Evolutionary conservation across 768 basidiomycete genomes (phyloP).

Genomic region (Pisolithus marmoratus): DNA sequence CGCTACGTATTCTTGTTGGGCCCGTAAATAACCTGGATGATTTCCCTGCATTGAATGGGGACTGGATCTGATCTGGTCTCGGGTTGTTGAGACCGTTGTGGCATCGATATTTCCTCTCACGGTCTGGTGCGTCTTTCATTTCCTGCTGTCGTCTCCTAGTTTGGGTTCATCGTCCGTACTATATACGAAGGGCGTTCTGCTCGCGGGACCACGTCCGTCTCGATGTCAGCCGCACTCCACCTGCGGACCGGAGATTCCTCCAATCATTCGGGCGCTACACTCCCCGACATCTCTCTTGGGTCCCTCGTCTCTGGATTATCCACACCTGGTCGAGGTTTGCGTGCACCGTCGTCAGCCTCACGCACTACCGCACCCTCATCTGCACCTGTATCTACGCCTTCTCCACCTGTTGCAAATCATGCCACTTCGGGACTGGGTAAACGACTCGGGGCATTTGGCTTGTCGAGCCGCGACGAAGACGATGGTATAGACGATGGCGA

Average conservation of each 20-base stretch:
- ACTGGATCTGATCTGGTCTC: too few relatives aligned
- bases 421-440: constrained; percentile 28
- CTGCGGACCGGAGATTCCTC: constrained; percentile 34
- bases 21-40: too few relatives aligned
- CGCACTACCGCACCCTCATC: constrained; percentile 49
- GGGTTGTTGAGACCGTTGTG: too few relatives aligned
- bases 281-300: constrained; percentile 58
- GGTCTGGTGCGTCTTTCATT: too few relatives aligned
- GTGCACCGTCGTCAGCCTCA: constrained; percentile 46
- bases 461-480: constrained; percentile 28
- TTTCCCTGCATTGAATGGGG: too few relatives aligned
- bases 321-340: constrained; percentile 41
- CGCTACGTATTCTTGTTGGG: too few relatives aligned
- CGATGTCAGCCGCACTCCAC: constrained; percentile 42
- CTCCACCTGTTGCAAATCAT: constrained; percentile 33
- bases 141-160: too few relatives aligned
- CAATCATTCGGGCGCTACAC: constrained; percentile 36
- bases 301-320: constrained; percentile 50
- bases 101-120: too few relatives aligned
- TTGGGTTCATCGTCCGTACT: too few relatives aligned
- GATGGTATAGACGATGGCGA: constrained; percentile 24
- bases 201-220: too few relatives aligned
- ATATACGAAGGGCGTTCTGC: too few relatives aligned
- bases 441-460: constrained; percentile 36
- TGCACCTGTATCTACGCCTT: constrained; percentile 44